Evolutionary conservation across 2,329 filamentous ascomycete species (phyloP), one percentile per base, ranked within the genome.

Genomic region (Trichoderma sp.): DNA sequence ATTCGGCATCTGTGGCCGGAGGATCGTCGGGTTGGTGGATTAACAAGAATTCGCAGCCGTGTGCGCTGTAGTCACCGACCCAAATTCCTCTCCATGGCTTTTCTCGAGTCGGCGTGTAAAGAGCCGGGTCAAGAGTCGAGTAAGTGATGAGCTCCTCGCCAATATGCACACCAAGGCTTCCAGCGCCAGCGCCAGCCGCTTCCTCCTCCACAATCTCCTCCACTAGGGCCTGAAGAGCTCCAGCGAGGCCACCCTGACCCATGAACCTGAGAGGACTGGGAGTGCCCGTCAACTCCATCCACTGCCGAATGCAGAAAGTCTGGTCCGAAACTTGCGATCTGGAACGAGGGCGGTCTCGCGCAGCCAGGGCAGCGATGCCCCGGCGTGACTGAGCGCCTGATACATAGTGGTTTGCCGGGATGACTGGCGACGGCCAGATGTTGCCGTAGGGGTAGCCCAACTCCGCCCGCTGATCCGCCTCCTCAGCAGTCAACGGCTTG

Each of bases 61-160:
- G 95, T 0, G 89, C 90, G 30, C 90, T 92, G 77, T 97, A 98
- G 79, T 98, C 95, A 0, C 95, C 95, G 17, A 94, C 92, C 92
- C 93, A 98, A 34, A 99, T 93, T 0, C 95, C 95, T 74, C 94
- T 90, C 84, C 91, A 98, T 0, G 94, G 95, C 78, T 94, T 95
- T 69, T 90, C 86, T 11, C 83, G 79, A 0, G 94, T 97, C 0
- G 95, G 94, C 0, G 90, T 96, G 79, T 97, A 98, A n/a, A 92
- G 81, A 3, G 83, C 83, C 3, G 90, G 88, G 57, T 94, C 90
- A 1, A 98, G 84, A 0, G 94, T 97, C 8, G 88, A 84, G 73
- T 88, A 91, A 0, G 92, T 93, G 76, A 89, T 81, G 53, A 90
- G 76, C 70, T 87, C 84, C 75, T 89, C 87, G 32, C 85, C 87